A percentile compares a stretch with the other conserved stretches of the same genome.
Conservation (phyloP, 805 yeast genomes). For the Zygosaccharomyces lentus region DNA sequence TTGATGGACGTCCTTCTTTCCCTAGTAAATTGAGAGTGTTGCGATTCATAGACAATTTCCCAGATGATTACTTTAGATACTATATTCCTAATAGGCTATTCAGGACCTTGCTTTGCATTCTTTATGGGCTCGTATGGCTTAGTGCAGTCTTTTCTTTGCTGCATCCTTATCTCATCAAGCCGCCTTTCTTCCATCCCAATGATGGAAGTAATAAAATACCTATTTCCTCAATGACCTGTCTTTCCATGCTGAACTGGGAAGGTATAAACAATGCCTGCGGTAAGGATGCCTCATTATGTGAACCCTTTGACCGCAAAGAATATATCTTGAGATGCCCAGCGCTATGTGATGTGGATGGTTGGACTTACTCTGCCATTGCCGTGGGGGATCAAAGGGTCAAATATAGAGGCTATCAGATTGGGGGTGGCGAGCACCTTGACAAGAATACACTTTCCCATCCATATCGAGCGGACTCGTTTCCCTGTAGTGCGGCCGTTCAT, state of each 20-base stretch:
- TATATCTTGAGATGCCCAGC: conserved; percentile 80
- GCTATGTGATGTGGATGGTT: conserved; percentile 70
- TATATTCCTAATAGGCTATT: conserved; percentile 27
- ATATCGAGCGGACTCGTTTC: conserved; percentile 82
- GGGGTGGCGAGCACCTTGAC: conserved; percentile 53
- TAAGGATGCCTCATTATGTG: conserved; percentile 57
- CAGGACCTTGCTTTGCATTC: conserved; percentile 33
- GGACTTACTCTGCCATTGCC: conserved; percentile 69
- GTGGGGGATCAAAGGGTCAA: conserved; percentile 67
- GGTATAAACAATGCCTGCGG: conserved; percentile 81
- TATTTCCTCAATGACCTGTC: conserved; percentile 40
- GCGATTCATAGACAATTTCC: conserved; percentile 41
- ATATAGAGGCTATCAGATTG: conserved; percentile 68
- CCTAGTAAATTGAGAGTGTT: conserved; percentile 20
- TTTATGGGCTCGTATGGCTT: conserved; percentile 48
- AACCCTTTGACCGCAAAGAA: conserved; percentile 41
- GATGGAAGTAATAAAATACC: conserved; percentile 24
- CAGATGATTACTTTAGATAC: conserved; percentile 34
- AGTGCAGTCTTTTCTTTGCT: conserved; percentile 38
- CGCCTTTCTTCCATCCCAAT: conserved; percentile 35
- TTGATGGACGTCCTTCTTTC: conserved; percentile 46
- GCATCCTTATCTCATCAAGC: conserved; percentile 43
- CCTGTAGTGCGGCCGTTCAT: conserved; percentile 88
- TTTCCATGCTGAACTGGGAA: conserved; percentile 50
- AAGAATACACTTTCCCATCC: conserved; percentile 46